These are phyloP conservation scores for Haplographium delicatum DNA, from an alignment of 495 filamentous ascomycete species.

Conservation along the genomic window DNA sequence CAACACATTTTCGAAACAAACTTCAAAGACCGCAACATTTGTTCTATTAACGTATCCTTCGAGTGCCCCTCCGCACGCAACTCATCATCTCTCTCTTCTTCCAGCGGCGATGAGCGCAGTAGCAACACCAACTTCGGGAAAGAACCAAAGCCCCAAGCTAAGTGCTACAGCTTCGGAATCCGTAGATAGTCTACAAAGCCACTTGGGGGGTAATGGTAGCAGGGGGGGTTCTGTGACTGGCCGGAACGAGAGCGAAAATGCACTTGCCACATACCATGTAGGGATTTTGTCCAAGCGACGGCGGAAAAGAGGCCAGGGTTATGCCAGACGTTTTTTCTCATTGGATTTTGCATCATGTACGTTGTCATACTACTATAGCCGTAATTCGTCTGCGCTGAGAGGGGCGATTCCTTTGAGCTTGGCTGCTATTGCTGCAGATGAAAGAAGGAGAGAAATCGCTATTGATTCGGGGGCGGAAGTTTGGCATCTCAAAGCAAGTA, in stretches of 20 bases:
- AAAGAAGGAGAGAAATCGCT: conserved; percentile 81
- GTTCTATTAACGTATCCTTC: conserved; percentile 92
- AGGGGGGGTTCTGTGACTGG: conserved; percentile 21
- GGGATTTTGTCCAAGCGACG: conserved; percentile 83
- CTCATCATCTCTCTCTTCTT: conserved; percentile 51
- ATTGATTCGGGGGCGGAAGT: conserved; percentile 96
- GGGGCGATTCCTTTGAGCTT: conserved; percentile 89
- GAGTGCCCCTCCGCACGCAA: conserved; percentile 71
- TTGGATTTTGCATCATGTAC: conserved; percentile 88
- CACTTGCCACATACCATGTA: conserved; percentile 55
- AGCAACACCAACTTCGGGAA: conserved; percentile 30
- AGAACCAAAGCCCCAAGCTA: conserved; percentile 30
- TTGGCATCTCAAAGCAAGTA: conserved; percentile 88
- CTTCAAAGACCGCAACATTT: conserved; percentile 90
- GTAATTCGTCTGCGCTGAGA: conserved; percentile 81
- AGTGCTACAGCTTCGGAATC: conserved; percentile 42
- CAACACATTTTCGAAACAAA: conserved; percentile 96
- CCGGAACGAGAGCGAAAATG: conserved; percentile 16
- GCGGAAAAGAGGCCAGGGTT: conserved; percentile 88
- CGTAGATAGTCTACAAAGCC: conserved; percentile 52
- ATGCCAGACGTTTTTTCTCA: conserved; percentile 89
- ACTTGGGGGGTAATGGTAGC: conserved; percentile 22
- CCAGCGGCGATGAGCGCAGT: conserved; percentile 45
- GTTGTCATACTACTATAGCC: conserved; percentile 91
- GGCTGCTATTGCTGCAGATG: conserved; percentile 84